Evolutionary conservation across 768 basidiomycete species (phyloP), one percentile per base, ranked within the genome.

Genomic region (Amanita rimosa): DNA sequence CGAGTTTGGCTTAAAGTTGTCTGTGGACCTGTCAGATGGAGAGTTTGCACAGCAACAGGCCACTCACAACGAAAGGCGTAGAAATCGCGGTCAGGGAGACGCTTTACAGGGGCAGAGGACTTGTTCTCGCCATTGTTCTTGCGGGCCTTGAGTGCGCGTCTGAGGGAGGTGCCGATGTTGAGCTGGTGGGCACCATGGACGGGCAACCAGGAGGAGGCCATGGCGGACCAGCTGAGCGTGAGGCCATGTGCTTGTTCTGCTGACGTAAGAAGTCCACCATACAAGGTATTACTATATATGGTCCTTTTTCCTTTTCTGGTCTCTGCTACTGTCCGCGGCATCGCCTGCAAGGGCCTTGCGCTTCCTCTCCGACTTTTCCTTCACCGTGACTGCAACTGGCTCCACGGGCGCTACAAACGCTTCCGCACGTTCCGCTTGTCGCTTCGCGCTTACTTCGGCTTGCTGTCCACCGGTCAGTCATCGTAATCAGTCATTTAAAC

Each of bases 391-490:
- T 19, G 74, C 85, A 1, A 74, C 75, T 17, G 68, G 68, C 63
- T 99, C 95, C n/a, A 67, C 72, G 2, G 96, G 96, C 2, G 93
- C 89, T 40, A 93, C 72, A 49, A 88, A 98, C 0, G 78, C 89
- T 63, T 91, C 83, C 47, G 89, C 88, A 17, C 96, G 83, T 62
- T 88, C 81, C 19, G 80, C 85, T 39, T 73, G 79, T 48, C 83
- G 79, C 57, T 81, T 78, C 19, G 75, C 81, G 4, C 78, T 77
- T 9, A 74, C 73, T 53, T 86, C 85, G 21, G 75, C 73, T 89
- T 97, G 93, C 88, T 94, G 33, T 39, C 50, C 19, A 13, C 2
- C 43, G 16, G 19, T 29, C 24, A 48, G 35, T 2, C 51, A 35
- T 8, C 10, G 49, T 27, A 37, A 5, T 43, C 29, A 27, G 27